phyloP scores from a whole-genome alignment of 495 filamentous ascomycete species.

The Friedmanniomyces simplex region DNA sequence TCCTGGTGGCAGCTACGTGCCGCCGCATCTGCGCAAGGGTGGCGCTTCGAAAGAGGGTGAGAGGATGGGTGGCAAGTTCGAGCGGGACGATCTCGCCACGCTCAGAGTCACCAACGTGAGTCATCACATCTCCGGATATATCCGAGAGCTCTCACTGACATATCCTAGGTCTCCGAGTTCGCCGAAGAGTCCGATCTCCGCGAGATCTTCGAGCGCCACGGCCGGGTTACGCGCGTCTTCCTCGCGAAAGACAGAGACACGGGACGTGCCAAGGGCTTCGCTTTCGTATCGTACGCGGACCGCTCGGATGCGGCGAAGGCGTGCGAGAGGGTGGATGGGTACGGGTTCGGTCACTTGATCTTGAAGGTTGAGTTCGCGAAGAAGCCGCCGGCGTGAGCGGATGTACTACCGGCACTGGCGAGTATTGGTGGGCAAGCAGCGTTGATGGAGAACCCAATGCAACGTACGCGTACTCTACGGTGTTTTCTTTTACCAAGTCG shows the following conservation, averaged over 20 bases:
- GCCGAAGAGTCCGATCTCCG: conserved; percentile 90
- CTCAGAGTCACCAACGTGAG: conserved; percentile 93
- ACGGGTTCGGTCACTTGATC: conserved; percentile 35
- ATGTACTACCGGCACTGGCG: too few relatives aligned
- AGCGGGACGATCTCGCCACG: conserved; percentile 92
- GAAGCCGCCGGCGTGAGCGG: conserved; percentile 19
- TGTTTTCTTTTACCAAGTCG: too few relatives aligned
- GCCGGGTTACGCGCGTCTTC: conserved; percentile 93
- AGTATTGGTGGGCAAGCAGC: too few relatives aligned
- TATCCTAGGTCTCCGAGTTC: conserved; percentile 77
- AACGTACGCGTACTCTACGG: too few relatives aligned
- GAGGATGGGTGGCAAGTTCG: conserved; percentile 87
- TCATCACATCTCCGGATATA: conserved; percentile 21
- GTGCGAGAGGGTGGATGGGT: conserved; percentile 96
- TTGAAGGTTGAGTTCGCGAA: conserved; percentile 36
- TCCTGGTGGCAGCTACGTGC: conserved; percentile 68
- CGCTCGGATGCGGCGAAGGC: conserved; percentile 78
- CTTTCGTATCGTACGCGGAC: conserved; percentile 93
- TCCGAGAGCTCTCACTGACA: conserved; percentile 1
- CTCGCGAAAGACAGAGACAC: conserved; percentile 95
- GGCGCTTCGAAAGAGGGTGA: conserved; percentile 48
- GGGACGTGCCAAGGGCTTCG: conserved; percentile 89
- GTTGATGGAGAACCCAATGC: too few relatives aligned
- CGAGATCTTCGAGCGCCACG: conserved; percentile 95
- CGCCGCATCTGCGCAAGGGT: conserved; percentile 80